These are phyloP conservation scores for Typha latifolia DNA, from an alignment of 176 grass and related monocot genomes.

Conservation along the genomic window DNA sequence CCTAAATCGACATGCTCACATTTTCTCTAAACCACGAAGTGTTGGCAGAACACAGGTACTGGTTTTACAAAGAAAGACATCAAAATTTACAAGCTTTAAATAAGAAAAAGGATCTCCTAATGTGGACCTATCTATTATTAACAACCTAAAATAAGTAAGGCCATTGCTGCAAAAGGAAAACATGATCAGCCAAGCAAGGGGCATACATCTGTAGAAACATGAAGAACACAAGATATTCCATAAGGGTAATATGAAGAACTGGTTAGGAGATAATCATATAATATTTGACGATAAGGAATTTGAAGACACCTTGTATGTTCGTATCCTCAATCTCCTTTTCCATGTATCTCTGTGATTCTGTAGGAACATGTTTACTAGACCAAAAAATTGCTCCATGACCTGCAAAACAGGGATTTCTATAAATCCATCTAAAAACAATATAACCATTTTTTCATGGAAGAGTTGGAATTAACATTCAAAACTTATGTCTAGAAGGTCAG, in stretches of 20 bases:
- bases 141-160: no score
- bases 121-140: no score
- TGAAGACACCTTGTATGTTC: slow-evolving; percentile 79
- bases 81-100: no score
- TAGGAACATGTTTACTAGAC: slow-evolving; percentile 89
- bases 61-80: no score
- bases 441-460: background rate
- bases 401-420: slow-evolving; percentile 28
- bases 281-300: background rate
- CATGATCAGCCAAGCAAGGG: no score
- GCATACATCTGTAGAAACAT: background rate
- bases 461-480: no score
- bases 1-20: no score
- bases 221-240: background rate
- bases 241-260: background rate
- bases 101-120: no score
- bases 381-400: slow-evolving; percentile 99
- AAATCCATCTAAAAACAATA: background rate
- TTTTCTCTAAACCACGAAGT: no score
- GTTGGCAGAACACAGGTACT: no score
- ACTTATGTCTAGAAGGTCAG: no score
- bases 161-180: no score
- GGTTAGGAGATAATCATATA: background rate
- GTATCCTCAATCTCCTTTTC: slow-evolving; percentile 85
- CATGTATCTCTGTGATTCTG: slow-evolving; percentile 90